A percentile compares a stretch with the other conserved stretches of the same genome.
These are phyloP conservation scores for Purpureocillium takamizusanense DNA, from an alignment of 2,329 filamentous ascomycete species.

Conservation along the genomic window DNA sequence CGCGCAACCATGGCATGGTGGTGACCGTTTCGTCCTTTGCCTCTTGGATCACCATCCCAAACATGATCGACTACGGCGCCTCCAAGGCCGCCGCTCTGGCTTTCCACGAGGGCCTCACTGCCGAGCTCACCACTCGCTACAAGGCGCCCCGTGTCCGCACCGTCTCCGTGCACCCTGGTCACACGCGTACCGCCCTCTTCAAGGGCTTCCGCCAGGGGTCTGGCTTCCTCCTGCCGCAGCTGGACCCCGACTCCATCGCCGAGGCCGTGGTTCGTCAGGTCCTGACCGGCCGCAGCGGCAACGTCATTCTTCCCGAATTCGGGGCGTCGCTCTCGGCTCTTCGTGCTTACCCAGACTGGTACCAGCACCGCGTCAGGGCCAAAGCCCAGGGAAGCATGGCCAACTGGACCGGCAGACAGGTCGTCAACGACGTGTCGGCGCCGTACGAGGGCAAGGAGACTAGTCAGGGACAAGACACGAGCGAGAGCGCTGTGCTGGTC, in stretches of 20 bases:
- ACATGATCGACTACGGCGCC: conserved; percentile 25
- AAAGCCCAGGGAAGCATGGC: conserved; percentile 30
- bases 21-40: conserved; percentile 61
- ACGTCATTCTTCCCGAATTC: conserved; percentile 36
- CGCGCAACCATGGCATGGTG: conserved; percentile 60
- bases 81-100: conserved; percentile 54
- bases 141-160: conserved; percentile 56
- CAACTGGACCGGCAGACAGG: conserved; percentile 36
- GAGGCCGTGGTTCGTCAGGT: conserved; percentile 40
- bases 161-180: conserved; percentile 50
- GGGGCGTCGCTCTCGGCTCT: conserved; percentile 31
- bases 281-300: conserved; percentile 35
- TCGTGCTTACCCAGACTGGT: conserved; percentile 53
- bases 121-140: conserved; percentile 51
- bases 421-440: conserved; percentile 34
- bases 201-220: conserved; percentile 46
- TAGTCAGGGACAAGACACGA: conserved; percentile 1
- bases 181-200: conserved; percentile 26
- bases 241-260: conserved; percentile 31
- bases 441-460: conserved; percentile 1
- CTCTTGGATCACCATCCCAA: conserved; percentile 49
- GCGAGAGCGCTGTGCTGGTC: conserved; percentile 18
- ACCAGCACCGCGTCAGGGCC: conserved; percentile 43
- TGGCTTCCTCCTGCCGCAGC: conserved; percentile 21
- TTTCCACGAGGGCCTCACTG: conserved; percentile 58